These are phyloP conservation scores for Somion occarium DNA, from an alignment of 1,284 basidiomycete genomes.

Conservation along the genomic window DNA sequence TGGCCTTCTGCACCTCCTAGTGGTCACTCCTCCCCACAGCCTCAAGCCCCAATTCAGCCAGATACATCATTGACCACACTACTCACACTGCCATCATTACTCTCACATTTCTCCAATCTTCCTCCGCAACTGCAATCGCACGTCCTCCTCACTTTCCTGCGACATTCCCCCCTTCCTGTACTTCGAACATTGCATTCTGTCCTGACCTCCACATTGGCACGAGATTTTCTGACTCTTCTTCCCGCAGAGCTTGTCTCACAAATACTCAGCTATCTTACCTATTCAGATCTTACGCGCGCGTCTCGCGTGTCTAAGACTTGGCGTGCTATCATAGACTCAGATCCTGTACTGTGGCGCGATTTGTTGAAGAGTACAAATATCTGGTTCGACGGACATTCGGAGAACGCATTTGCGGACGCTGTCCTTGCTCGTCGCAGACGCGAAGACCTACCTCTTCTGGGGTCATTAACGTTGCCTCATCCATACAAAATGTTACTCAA, in stretches of 20 bases:
- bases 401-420: slow-evolving; percentile 63
- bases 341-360: slow-evolving; percentile 80
- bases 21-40: slow-evolving; percentile 63
- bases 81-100: slow-evolving; percentile 71
- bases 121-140: slow-evolving; percentile 78
- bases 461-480: slow-evolving; percentile 61
- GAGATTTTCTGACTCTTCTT: slow-evolving; percentile 82
- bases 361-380: slow-evolving; percentile 73
- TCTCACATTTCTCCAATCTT: slow-evolving; percentile 68
- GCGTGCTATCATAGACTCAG: slow-evolving; percentile 80
- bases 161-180: slow-evolving; percentile 80
- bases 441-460: slow-evolving; percentile 35
- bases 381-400: slow-evolving; percentile 80
- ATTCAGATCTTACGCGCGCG: slow-evolving; percentile 72
- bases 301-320: slow-evolving; percentile 79
- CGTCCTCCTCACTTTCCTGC: slow-evolving; percentile 77
- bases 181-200: slow-evolving; percentile 80
- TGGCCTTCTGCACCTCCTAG: slow-evolving; percentile 77
- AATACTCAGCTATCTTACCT: slow-evolving; percentile 74
- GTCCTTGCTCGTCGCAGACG: slow-evolving; percentile 55
- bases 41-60: slow-evolving; percentile 70
- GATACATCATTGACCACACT: slow-evolving; percentile 75
- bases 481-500: slow-evolving; percentile 87
- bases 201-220: slow-evolving; percentile 77
- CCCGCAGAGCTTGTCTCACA: slow-evolving; percentile 83